A percentile compares a stretch with the other conserved stretches of the same genome.
phyloP scores from a whole-genome alignment of 208 protist species.

The Acanthamoeba healyi region DNA sequence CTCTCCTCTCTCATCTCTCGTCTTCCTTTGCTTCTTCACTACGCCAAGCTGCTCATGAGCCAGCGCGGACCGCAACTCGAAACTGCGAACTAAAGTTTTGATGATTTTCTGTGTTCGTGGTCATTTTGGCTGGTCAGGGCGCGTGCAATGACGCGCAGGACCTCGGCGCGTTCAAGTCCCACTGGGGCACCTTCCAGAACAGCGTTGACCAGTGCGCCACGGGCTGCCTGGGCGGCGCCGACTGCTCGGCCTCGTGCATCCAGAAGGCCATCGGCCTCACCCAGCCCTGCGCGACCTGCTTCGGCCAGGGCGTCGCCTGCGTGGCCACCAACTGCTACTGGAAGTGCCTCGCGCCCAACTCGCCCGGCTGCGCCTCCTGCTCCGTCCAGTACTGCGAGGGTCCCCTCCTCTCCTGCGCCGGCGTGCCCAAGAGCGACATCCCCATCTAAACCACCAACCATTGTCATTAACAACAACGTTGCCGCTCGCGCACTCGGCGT shows the following conservation, averaged over 20 bases:
- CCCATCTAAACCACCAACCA: conserved; percentile 11
- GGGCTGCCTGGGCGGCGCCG: not conserved
- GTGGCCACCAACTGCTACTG: conserved; percentile 16
- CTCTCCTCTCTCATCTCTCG: not conserved
- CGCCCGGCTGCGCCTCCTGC: conserved; percentile 1
- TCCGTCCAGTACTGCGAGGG: conserved; percentile 4
- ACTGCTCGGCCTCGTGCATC: not conserved
- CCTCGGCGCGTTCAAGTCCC: not conserved
- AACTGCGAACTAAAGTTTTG: too few species aligned
- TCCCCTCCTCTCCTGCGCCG: not conserved
- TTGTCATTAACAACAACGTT: too few species aligned
- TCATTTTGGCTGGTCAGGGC: not conserved
- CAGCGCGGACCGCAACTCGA: too few species aligned
- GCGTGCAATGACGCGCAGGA: conserved; percentile 28
- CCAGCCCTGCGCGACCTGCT: not conserved
- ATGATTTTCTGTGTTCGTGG: too few species aligned
- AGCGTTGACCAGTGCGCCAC: not conserved
- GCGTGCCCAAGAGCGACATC: conserved; percentile 10
- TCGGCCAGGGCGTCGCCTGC: conserved; percentile 9
- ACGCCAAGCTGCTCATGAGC: too few species aligned
- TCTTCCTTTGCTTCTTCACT: too few species aligned
- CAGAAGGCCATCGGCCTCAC: conserved; percentile 16
- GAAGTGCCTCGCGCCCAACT: conserved; percentile 1
- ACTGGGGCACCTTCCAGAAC: conserved; percentile 28
- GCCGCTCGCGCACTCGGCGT: too few species aligned